Base-by-base conservation (phyloP, 169 alveolate species). In the Theileria orientalis region DNA sequence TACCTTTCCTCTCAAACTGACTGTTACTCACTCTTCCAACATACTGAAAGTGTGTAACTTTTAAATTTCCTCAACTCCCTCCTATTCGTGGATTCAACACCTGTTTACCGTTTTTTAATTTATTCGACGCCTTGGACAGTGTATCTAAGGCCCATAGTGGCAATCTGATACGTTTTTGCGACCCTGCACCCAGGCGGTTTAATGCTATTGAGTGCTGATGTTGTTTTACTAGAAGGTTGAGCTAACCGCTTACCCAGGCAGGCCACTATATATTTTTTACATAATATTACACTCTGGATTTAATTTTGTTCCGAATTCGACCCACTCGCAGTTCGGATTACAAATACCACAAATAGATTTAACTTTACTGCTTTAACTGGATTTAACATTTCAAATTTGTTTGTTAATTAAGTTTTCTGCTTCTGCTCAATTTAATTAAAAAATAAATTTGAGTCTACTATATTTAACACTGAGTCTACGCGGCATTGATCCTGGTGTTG, bases 161-260 rank as follows among this genome's bases (percentile, higher is more conserved):
- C 44, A 37, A 37, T 37, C 16, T 5, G 9, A 37, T 37, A 37
- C 44, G 14, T n/a, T 56, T 29, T 29, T 56, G 25, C 25, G 66
- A 56, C 8, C n/a, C 23, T 62, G 72, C 72, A 62, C 72, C 72
- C 72, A 16, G 30, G 72, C 16, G 52, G 60, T 62, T 27, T 35
- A 42, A 62, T 62, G 72, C 72, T 44, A 62, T 44, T 44, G 60
- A 44, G 72, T 62, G 72, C 72, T 44, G 19, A 25, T 32, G 54
- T 62, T 62, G 72, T 62, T 62, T 62, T 62, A 14, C 51, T 56
- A 44, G 72, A 62, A 62, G 72, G 72, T 42, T 23, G 25, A 62
- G 72, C 37, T 16, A 62, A 62, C 13, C 32, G n/a, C 61, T 21
- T 27, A 37, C 5, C 5, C 9, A 37, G 9, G 5, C 44, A 37